Evolutionary conservation across 2,329 filamentous ascomycete genomes (phyloP), one percentile per base, ranked within the genome.

Genomic region (Malbranchea zuffiana): DNA sequence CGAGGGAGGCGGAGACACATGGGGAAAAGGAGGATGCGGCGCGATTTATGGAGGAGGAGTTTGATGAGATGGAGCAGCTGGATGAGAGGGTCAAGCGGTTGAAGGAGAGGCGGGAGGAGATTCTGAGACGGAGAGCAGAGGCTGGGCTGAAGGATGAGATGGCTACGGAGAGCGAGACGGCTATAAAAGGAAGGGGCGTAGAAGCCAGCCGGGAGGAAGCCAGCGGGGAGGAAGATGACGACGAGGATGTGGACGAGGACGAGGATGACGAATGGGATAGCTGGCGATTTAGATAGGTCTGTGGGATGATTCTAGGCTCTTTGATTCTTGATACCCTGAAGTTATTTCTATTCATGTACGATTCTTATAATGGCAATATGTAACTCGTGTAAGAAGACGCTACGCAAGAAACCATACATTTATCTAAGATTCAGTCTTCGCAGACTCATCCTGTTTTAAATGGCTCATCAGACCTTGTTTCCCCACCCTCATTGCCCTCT

Each of bases 51-150:
- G 80, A 85, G 57, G 74, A 78, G 26, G 83, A 88, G 56, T 81
- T 88, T 47, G 82, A 85, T 40, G 78, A 86, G 53, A 88, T 88
- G 82, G 78, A 82, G 52, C 74, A 78, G 51, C 68, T 88, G 30
- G 83, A 88, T 56, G 73, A 74, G 35, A 72, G 82, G 5, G 79
- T 88, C 8, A 67, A 69, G 41, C 69, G 67, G 43, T 58, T 88
- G 37, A 80, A 82, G 53, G 75, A 82, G 52, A 76, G 75, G 55
- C 67, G 82, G 31, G 82, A 87, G 51, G 74, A 75, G 37, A 54
- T 87, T 43, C 67, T 74, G 50, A 63, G 48, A 50, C 63, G 49
- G 49, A 66, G 44, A 44, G 55, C 50, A 32, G 44, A 47, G 21
- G 40, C 43, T 12, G 51, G 48, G 33, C 49, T 35, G 37, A 39